phyloP scores from a whole-genome alignment of 2,329 filamentous ascomycete species.

The Colletotrichum filicis region DNA sequence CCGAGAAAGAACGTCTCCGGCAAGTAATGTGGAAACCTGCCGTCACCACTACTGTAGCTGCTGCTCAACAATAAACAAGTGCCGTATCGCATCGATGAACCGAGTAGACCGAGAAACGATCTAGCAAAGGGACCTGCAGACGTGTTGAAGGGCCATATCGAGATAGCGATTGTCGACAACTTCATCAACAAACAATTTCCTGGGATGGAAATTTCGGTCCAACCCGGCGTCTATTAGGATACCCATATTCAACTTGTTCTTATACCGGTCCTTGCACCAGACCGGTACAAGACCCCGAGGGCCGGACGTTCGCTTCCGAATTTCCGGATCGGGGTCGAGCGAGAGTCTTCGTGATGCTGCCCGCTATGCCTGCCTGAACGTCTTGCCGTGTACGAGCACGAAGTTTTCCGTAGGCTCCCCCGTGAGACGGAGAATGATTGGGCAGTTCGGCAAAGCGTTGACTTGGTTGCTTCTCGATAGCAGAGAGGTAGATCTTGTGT shows the following conservation, averaged over 20 bases:
- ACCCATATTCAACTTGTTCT: not conserved
- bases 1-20: slow-evolving; percentile 68
- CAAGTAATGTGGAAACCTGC: slow-evolving; percentile 57
- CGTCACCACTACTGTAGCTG: not conserved
- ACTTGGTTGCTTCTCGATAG: not conserved
- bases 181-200: too few species aligned
- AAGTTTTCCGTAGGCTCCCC: too few species aligned
- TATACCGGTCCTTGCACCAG: not conserved
- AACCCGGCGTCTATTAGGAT: not conserved
- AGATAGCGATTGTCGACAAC: too few species aligned
- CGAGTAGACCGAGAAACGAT: not conserved
- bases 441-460: not conserved
- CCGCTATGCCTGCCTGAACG: too few species aligned
- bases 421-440: not conserved
- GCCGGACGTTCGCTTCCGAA: not conserved
- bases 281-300: not conserved
- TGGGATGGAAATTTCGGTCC: not conserved
- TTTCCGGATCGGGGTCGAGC: not conserved
- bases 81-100: not conserved
- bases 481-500: not conserved
- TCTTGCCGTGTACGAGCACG: not conserved
- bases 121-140: too few species aligned
- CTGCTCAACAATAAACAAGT: not conserved
- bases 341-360: not conserved
- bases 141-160: too few species aligned